phyloP scores from a whole-genome alignment of 495 filamentous ascomycete genomes.

The Apiosordaria backusii region DNA sequence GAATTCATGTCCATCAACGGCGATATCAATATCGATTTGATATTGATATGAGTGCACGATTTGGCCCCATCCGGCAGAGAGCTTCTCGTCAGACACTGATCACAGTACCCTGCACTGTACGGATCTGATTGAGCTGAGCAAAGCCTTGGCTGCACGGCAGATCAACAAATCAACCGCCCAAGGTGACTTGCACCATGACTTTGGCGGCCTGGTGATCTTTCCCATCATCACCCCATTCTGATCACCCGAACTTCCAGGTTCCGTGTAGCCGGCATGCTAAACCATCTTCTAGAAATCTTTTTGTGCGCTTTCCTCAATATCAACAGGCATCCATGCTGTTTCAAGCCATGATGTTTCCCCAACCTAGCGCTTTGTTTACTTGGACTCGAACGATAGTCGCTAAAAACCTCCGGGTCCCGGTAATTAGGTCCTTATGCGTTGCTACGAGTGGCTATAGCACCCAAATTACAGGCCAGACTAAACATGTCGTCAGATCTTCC shows the following conservation, averaged over 20 bases:
- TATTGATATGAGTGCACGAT: not conserved
- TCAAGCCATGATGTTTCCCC: not conserved
- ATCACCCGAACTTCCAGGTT: not conserved
- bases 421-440: constrained; percentile 20
- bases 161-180: constrained; percentile 19
- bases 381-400: constrained; percentile 1
- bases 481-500: not conserved
- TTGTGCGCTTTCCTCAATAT: not conserved
- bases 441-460: constrained; percentile 1
- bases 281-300: not conserved
- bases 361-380: constrained; percentile 17
- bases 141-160: constrained; percentile 18
- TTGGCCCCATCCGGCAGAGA: not conserved
- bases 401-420: constrained; percentile 11
- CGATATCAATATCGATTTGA: not conserved
- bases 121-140: constrained; percentile 11
- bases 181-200: constrained; percentile 4
- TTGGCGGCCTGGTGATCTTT: constrained; percentile 11
- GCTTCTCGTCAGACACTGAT: not conserved
- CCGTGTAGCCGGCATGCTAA: not conserved
- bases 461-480: not conserved
- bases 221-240: constrained; percentile 2
- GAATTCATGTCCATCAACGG: not conserved
- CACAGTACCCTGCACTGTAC: constrained; percentile 13
- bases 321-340: constrained; percentile 10